Evolutionary conservation across 176 grass and related monocot genomes (phyloP), one percentile per base, ranked within the genome.

Genomic region (Ananas comosus): DNA sequence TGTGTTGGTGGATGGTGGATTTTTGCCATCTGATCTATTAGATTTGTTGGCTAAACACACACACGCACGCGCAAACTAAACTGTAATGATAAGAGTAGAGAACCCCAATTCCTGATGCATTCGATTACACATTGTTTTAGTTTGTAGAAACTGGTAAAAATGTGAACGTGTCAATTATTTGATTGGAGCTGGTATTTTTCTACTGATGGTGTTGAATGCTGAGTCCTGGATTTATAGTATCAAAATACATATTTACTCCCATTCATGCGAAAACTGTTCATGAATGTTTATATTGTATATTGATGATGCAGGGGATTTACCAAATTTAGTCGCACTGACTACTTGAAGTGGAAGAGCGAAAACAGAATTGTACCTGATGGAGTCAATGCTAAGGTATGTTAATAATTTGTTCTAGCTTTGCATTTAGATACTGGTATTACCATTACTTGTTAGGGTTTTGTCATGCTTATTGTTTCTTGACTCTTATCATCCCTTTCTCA

Each of bases 301-400:
- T 71, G 54, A 10, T 71, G 13, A 18, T 54, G 27, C 64, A 76
- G 73, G 73, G 73, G 73, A 13, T 76, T 76, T 19, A 76, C 73
- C 49, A 76, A 76, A 52, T 76, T 66, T 12, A 76, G 14, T 16
- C 73, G 73, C 23, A 51, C 63, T 13, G 73, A 76, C 24, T 76
- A 76, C 18, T 53, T 76, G 73, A 76, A 21, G 22, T 76, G 50
- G 22, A 76, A 76, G 50, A 66, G 63, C 23, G 73, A 76, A 53
- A 65, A 52, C 13, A 67, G 63, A 66, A 76, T 76, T 48, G 14
- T 53, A 4, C 2, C 73, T 53, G 73, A 76, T 48, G 73, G 73
- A 22, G 73, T 76, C 13, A 76, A 76, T 76, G 73, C 73, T 8
- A 67, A 76, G 73, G 73, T 76, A 66, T 50, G 7, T 24, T 49